Base-by-base conservation (phyloP, 768 basidiomycete genomes). In the Neoboletus subvelutipes region DNA sequence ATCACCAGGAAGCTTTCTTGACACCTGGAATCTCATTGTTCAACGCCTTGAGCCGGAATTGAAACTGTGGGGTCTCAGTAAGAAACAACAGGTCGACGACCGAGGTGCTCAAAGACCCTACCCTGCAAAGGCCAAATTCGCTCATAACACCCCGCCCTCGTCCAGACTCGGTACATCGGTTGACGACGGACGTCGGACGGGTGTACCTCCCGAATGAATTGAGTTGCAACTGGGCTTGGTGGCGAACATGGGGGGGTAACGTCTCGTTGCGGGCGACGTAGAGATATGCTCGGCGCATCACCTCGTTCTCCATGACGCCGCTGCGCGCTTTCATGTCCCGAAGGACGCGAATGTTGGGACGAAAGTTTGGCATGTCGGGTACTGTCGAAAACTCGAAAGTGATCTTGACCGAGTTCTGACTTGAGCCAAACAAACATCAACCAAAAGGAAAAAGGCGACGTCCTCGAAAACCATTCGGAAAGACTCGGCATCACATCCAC, bases 191-290 rank as follows among this genome's bases (percentile, higher is more conserved):
- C 15, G 86, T 86, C n/a, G 92, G 89, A 39, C 91, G 85, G 1
- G 91, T 88, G 70, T 92, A 87, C 26, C 83, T 81, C 48, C 83
- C 86, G 64, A 97, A 92, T 6, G 87, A 85, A 73, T 96, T 96
- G 49, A 97, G 79, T 67, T 97, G 94, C 58, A 98, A 76, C 72
- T 97, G 94, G 17, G 96, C 96, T 63, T 94, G 91, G 71, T 94
- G 91, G 54, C 96, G 90, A 46, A 98, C 83, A 68, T 91, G 87
- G 3, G 92, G 79, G 17, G 94, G 87, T n/a, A 98, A 76, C 2
- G 87, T 83, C 69, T 91, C 86, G 75, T 98, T 98, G 57, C 96
- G 84, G 24, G 95, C 94, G 63, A 98, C 90, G 73, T 86, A 94
- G 49, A 98, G 85, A 73, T 96, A 95, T 0, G 96, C 95, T 45